These are phyloP conservation scores for Claviceps monticola DNA, from an alignment of 2,329 filamentous ascomycete genomes.

Conservation along the genomic window DNA sequence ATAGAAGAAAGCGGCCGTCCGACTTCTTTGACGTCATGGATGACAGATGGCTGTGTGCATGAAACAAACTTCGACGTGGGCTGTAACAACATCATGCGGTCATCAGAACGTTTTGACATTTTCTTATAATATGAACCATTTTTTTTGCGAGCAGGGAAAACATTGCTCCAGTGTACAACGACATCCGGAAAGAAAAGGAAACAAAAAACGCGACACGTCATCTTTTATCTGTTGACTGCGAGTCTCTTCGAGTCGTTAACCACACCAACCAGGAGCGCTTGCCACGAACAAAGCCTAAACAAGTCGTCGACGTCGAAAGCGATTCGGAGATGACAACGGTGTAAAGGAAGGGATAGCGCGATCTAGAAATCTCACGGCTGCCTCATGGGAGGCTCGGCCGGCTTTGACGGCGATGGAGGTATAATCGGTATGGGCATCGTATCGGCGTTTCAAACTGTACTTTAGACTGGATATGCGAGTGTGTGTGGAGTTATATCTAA, in stretches of 20 bases:
- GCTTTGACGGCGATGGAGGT: constrained; percentile 4
- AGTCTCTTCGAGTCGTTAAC: background rate
- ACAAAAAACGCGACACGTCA: background rate
- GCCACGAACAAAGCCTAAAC: background rate
- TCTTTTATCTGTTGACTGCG: background rate
- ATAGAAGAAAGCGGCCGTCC: background rate
- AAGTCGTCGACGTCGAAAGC: background rate
- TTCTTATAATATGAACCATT: background rate
- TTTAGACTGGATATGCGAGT: constrained; percentile 11
- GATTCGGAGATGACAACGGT: background rate
- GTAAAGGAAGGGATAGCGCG: no score
- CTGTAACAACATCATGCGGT: constrained; percentile 7
- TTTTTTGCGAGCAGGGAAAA: background rate
- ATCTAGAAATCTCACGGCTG: background rate
- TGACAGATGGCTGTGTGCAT: background rate
- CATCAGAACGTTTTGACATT: background rate
- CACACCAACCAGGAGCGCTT: background rate
- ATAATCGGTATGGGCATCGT: constrained; percentile 16
- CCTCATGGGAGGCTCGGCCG: background rate
- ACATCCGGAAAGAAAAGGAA: background rate
- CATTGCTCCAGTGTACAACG: background rate
- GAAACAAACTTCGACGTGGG: background rate
- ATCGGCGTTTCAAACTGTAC: constrained; percentile 20
- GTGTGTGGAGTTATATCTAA: background rate
- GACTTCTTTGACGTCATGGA: background rate